phyloP scores from a whole-genome alignment of 2,329 filamentous ascomycete genomes.

The Chrysoporthe cubensis region DNA sequence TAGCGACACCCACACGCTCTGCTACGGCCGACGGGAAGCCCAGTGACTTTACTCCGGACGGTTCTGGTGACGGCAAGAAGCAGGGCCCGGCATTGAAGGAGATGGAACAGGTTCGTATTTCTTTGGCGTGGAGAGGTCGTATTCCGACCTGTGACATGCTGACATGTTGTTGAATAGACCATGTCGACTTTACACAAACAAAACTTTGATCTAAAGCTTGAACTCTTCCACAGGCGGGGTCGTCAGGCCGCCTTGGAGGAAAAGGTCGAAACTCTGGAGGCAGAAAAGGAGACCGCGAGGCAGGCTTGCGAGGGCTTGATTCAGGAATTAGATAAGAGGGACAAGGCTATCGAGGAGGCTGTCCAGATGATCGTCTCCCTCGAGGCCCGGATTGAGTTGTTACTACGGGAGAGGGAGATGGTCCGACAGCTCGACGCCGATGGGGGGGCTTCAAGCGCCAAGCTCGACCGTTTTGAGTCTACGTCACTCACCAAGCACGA shows the following conservation, averaged over 20 bases:
- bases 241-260: constrained; percentile 63
- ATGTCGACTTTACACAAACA: constrained; percentile 73
- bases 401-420: constrained; percentile 58
- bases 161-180: constrained; percentile 46
- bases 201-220: constrained; percentile 77
- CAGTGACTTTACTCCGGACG: constrained; percentile 48
- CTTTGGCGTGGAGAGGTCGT: too few relatives aligned
- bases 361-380: constrained; percentile 70
- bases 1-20: constrained; percentile 45
- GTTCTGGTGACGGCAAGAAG: constrained; percentile 47
- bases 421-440: constrained; percentile 54
- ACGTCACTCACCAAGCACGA: constrained; percentile 34
- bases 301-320: constrained; percentile 63
- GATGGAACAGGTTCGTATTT: constrained; percentile 61
- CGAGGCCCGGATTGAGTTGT: constrained; percentile 61
- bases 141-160: not conserved
- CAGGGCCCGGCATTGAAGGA: constrained; percentile 67
- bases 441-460: constrained; percentile 40
- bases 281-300: constrained; percentile 55
- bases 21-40: constrained; percentile 41
- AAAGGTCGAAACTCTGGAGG: constrained; percentile 58
- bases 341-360: constrained; percentile 72
- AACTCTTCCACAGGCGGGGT: constrained; percentile 71
- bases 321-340: constrained; percentile 63
- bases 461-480: constrained; percentile 35